phyloP scores from a whole-genome alignment of 2,329 filamentous ascomycete genomes.

The Xylaria sp. region DNA sequence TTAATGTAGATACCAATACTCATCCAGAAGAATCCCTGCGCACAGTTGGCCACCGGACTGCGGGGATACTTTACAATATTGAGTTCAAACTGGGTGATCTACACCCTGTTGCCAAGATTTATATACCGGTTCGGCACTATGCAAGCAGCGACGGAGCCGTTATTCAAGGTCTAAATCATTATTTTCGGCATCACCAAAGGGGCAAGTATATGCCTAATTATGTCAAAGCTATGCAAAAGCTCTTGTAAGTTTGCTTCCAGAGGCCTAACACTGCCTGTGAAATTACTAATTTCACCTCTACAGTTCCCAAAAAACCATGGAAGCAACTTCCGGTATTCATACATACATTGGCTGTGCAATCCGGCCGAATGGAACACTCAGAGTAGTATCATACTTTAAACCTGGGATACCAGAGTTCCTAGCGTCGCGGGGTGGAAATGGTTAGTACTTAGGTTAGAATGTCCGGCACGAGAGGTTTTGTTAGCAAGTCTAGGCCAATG shows the following conservation, averaged over 20 bases:
- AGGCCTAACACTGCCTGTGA: background rate
- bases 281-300: background rate
- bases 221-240: slow-evolving; percentile 17
- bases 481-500: background rate
- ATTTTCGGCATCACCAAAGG: slow-evolving; percentile 22
- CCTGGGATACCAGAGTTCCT: slow-evolving; percentile 18
- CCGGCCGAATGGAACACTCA: slow-evolving; percentile 24
- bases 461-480: background rate
- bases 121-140: slow-evolving; percentile 28
- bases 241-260: slow-evolving; percentile 13
- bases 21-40: background rate
- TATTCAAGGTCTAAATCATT: slow-evolving; percentile 10
- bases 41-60: slow-evolving; percentile 17
- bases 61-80: slow-evolving; percentile 25
- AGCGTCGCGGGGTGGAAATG: background rate
- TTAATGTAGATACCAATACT: background rate
- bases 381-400: slow-evolving; percentile 29
- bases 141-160: slow-evolving; percentile 24
- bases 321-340: slow-evolving; percentile 17
- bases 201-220: slow-evolving; percentile 26
- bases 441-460: background rate
- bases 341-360: slow-evolving; percentile 29
- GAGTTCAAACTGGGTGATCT: slow-evolving; percentile 18
- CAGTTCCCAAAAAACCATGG: slow-evolving; percentile 19
- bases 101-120: slow-evolving; percentile 18